phyloP scores from a whole-genome alignment of 208 protist species.

The Herpetomonas samuelpessoai region DNA sequence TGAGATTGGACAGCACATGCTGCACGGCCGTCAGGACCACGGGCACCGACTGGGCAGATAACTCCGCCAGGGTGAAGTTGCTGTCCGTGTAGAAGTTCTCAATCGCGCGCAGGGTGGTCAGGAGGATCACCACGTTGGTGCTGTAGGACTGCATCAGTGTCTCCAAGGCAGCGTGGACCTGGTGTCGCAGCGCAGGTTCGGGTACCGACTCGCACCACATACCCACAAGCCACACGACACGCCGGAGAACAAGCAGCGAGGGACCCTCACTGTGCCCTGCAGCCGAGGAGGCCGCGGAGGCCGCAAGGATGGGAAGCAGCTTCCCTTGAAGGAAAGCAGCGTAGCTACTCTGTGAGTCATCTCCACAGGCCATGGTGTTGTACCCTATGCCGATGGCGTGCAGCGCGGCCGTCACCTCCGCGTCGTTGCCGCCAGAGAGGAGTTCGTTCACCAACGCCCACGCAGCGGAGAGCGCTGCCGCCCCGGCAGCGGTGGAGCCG shows the following conservation, averaged over 20 bases:
- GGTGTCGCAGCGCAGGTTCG: constrained; percentile 20
- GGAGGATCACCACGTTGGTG: constrained; percentile 34
- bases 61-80: constrained; percentile 43
- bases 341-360: constrained; percentile 24
- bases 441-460: constrained; percentile 60
- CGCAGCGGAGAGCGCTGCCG: constrained; percentile 18
- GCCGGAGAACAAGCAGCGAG: constrained; percentile 60
- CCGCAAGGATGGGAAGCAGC: constrained; percentile 64
- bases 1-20: constrained; percentile 40
- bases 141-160: constrained; percentile 32
- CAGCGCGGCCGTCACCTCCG: constrained; percentile 59
- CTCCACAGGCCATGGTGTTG: constrained; percentile 59
- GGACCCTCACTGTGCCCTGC: constrained; percentile 2
- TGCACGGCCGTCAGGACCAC: constrained; percentile 46
- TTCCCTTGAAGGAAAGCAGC: constrained; percentile 43
- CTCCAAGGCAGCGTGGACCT: constrained; percentile 52
- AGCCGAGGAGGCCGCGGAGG: constrained; percentile 5
- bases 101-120: constrained; percentile 48
- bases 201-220: constrained; percentile 85
- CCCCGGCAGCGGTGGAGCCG: constrained; percentile 39
- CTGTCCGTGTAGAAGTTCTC: constrained; percentile 71
- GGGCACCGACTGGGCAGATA: constrained; percentile 39
- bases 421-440: constrained; percentile 31
- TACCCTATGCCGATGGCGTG: constrained; percentile 86
- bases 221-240: constrained; percentile 80